Percentiles rank a stretch among this genome's conserved stretches.
Conservation (phyloP, 768 basidiomycete species). For the Peribolospora baueri region DNA sequence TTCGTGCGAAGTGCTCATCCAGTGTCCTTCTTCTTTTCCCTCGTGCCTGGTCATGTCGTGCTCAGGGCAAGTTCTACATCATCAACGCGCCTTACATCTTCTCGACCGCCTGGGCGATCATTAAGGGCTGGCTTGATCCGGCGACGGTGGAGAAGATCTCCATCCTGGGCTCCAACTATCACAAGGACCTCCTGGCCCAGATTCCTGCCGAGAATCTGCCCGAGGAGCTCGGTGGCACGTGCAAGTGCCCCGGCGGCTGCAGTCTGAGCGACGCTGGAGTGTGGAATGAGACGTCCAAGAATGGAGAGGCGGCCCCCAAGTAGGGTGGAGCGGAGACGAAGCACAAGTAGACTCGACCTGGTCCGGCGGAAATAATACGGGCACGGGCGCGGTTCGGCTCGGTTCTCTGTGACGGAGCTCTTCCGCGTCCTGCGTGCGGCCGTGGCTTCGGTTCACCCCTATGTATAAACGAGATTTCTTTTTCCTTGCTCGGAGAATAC, state of each 20-base stretch:
- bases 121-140: slow-evolving; percentile 84
- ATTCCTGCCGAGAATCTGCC: slow-evolving; percentile 67
- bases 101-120: slow-evolving; percentile 57
- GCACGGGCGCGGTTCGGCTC: too few species aligned
- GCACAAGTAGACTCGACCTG: too few species aligned
- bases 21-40: not conserved
- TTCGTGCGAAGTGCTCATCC: too few species aligned
- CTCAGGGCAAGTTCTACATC: slow-evolving; percentile 93
- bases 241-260: slow-evolving; percentile 55
- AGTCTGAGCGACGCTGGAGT: slow-evolving; percentile 74
- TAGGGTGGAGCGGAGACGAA: too few species aligned
- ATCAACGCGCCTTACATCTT: slow-evolving; percentile 93
- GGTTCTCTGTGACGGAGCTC: too few species aligned
- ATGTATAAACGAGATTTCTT: too few species aligned
- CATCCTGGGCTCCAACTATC: slow-evolving; percentile 55
- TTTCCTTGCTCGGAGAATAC: too few species aligned
- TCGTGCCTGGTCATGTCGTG: not conserved
- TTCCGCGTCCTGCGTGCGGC: too few species aligned
- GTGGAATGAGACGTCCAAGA: slow-evolving; percentile 33
- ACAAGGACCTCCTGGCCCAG: slow-evolving; percentile 50
- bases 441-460: too few species aligned
- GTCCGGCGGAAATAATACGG: too few species aligned
- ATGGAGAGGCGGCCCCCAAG: too few species aligned
- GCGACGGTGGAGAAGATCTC: slow-evolving; percentile 89
- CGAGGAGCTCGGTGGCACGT: slow-evolving; percentile 56